Base-by-base conservation (phyloP, 768 basidiomycete species). In the Boletus pseudopeckii region DNA sequence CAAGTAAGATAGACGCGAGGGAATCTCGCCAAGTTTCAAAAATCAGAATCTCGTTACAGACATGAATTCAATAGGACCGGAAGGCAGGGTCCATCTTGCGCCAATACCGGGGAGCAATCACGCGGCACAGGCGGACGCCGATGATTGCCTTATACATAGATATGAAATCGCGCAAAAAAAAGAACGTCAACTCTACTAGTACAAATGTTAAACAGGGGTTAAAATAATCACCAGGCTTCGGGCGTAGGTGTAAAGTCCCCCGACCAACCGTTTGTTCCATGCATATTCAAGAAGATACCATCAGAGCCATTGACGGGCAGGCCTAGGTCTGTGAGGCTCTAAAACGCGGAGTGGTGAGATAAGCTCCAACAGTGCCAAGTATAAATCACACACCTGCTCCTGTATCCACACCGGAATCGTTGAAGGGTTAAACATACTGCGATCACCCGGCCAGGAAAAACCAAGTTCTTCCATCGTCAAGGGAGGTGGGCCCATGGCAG, bases 271-370 rank as follows among this genome's bases (percentile, higher is more conserved):
- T 83, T 86, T 38, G 80, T 67, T 48, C 81, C 83, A 41, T 77
- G 77, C 74, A 88, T 79, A 60, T 87, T 84, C 58, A 95, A 70
- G 73, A 98, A 95, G 48, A 96, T 87, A 13, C 88, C 90, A 61
- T 98, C 94, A 4, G 87, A 89, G 41, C 94, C 94, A 61, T 94
- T 94, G 36, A 84, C 77, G n/a, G 94, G 94, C 49, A 97, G 74
- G 15, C 94, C 92, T 14, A 98, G 83, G 69, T 98, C 94, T 15
- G 85, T 84, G 58, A 95, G 73, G 65, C 84, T 93, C 90, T 96
- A 71, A 45, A 53, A 54, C 10, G 9, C 42, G 28, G 4, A n/a
- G 45, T 18, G 17, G 53, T 54, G 50, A 55, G 39, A 18, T 15
- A 37, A 39, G 32, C 5, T 43, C 11, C 32, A 8, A 32, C 20